These are phyloP conservation scores for Paecilomyces formosus DNA, from an alignment of 2,329 filamentous ascomycete species.

Conservation along the genomic window DNA sequence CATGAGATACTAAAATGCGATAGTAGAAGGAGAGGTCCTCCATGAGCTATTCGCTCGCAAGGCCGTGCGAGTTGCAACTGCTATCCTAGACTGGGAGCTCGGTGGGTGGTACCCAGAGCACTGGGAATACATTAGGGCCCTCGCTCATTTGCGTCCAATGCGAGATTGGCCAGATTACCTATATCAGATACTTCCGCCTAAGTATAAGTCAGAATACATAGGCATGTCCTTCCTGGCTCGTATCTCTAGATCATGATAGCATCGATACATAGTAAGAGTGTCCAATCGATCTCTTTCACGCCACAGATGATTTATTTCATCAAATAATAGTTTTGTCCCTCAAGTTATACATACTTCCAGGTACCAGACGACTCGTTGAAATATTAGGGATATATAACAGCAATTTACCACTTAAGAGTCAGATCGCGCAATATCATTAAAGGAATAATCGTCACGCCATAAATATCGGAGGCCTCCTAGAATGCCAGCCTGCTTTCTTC, in stretches of 20 bases:
- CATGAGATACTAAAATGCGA: too few species aligned
- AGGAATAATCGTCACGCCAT: not conserved
- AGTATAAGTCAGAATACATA: not conserved
- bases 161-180: not conserved
- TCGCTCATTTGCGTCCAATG: not conserved
- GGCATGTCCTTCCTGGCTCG: not conserved
- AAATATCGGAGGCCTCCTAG: not conserved
- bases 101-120: slow-evolving; percentile 3
- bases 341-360: too few species aligned
- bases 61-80: not conserved
- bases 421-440: not conserved
- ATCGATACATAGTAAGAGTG: too few species aligned
- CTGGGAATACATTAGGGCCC: slow-evolving; percentile 1
- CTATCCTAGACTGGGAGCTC: slow-evolving; percentile 4
- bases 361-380: too few species aligned
- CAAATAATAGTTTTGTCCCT: too few species aligned
- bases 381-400: too few species aligned
- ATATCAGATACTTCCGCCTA: not conserved
- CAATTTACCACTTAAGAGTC: too few species aligned
- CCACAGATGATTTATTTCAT: too few species aligned
- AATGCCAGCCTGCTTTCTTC: slow-evolving; percentile 11
- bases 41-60: not conserved
- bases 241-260: not conserved
- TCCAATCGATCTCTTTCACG: too few species aligned
- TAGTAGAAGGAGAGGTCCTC: not conserved